Percentiles rank a stretch among this genome's conserved stretches.
phyloP scores from a whole-genome alignment of 371 early-diverging fungal species.

The Mortierella sp. region DNA sequence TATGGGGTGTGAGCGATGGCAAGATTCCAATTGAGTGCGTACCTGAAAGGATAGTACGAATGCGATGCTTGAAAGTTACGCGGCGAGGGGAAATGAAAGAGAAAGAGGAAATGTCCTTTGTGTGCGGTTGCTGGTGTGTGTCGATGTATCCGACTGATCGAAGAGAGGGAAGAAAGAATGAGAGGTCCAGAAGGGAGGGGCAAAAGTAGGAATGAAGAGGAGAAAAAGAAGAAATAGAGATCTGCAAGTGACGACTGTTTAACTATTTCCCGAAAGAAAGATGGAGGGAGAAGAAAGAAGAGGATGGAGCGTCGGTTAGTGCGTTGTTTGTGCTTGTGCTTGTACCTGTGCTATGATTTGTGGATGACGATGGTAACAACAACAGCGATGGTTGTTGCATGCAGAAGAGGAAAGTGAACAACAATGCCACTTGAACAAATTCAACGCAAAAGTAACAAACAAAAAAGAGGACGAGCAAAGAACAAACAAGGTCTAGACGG shows the following conservation, averaged over 20 bases:
- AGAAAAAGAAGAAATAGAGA: background rate
- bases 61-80: background rate
- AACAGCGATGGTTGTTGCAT: background rate
- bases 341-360: background rate
- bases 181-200: background rate
- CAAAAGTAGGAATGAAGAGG: background rate
- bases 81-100: background rate
- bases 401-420: background rate
- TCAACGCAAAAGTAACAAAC: background rate
- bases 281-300: background rate
- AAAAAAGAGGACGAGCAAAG: no score
- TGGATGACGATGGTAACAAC: background rate
- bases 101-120: background rate
- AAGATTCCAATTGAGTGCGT: background rate
- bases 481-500: no score
- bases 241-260: conserved; percentile 6
- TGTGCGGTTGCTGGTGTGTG: background rate
- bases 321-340: background rate
- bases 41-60: background rate
- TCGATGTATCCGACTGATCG: background rate
- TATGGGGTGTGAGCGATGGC: background rate
- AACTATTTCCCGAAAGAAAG: background rate
- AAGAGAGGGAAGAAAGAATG: background rate
- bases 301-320: conserved; percentile 5
- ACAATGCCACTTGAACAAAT: background rate